phyloP scores from a whole-genome alignment of 225 moss, liverwort and hornwort species.

The Polytrichum commune region DNA sequence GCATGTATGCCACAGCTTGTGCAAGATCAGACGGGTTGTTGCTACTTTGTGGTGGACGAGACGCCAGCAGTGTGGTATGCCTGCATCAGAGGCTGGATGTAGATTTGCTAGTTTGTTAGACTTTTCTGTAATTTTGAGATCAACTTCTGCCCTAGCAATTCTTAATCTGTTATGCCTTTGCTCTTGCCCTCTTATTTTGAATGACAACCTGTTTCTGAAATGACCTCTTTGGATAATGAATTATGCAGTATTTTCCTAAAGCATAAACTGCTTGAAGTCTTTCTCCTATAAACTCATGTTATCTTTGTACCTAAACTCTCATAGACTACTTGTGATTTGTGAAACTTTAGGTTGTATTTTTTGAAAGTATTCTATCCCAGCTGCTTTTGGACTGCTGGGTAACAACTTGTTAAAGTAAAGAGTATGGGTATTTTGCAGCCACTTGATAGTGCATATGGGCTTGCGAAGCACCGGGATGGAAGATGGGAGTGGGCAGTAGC shows the following conservation, averaged over 20 bases:
- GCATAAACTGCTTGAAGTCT: not conserved
- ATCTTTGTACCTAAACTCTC: not conserved
- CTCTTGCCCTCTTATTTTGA: not conserved
- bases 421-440: slow-evolving; percentile 36
- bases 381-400: not conserved
- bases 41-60: slow-evolving; percentile 65
- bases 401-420: slow-evolving; percentile 4
- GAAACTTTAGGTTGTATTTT: not conserved
- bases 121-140: not conserved
- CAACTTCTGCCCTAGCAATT: not conserved
- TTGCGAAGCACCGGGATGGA: slow-evolving; percentile 74
- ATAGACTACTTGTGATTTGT: not conserved
- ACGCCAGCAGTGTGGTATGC: slow-evolving; percentile 67
- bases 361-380: no score
- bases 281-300: not conserved
- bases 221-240: not conserved
- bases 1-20: slow-evolving; percentile 78
- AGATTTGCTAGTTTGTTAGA: not conserved
- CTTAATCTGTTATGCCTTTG: not conserved
- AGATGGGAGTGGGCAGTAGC: slow-evolving; percentile 79
- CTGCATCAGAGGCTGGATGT: slow-evolving; percentile 5
- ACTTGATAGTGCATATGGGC: slow-evolving; percentile 65
- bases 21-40: slow-evolving; percentile 64
- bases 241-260: not conserved
- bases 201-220: not conserved